Evolutionary conservation across 805 yeast genomes (phyloP), one percentile per base, ranked within the genome.

Genomic region (Ogataea pilisensis): DNA sequence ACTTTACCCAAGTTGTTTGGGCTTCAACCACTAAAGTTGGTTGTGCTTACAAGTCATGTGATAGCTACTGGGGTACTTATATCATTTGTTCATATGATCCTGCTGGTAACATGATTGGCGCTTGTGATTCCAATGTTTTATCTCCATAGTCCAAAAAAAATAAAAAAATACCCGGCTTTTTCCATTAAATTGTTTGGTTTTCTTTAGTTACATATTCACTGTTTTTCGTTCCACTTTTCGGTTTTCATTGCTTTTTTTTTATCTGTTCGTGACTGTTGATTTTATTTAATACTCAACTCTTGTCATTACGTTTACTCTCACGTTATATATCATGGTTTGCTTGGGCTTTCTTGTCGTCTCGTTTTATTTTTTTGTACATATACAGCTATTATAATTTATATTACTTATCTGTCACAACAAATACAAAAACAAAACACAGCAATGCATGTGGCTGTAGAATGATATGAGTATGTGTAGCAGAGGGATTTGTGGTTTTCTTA

Each of bases 1-100:
- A 85, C 58, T 85, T 85, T 67, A 83, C 91, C 13, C 91, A 85
- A 63, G 55, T 83, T 26, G 75, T 85, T 20, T 85, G 95, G 95
- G 75, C 75, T 46, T 53, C 70, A 7, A 65, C 84, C 31, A 63
- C 76, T 8, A 63, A 74, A 49, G 61, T 85, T 16, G 95, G 93
- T 37, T 85, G 95, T 69, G 87, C 78, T 39, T 60, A 57, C 44
- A 72, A 74, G 31, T 44, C 57, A 36, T 78, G 83, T 61, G 54
- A 61, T 53, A 63, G 63, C 42, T 62, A 54, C 27, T 75, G 78
- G 75, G 68, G 75, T 24, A 65, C 69, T 50, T 86, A 85, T 65
- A 69, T 83, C 41, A 75, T 85, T 46, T 88, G 96, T 63, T 78
- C 82, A 38, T 88, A 89, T 62, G 69, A 75, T 57, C 82, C 89